Base-by-base conservation (phyloP, 116 monocot genomes). In the Trichopus zeylanicus region DNA sequence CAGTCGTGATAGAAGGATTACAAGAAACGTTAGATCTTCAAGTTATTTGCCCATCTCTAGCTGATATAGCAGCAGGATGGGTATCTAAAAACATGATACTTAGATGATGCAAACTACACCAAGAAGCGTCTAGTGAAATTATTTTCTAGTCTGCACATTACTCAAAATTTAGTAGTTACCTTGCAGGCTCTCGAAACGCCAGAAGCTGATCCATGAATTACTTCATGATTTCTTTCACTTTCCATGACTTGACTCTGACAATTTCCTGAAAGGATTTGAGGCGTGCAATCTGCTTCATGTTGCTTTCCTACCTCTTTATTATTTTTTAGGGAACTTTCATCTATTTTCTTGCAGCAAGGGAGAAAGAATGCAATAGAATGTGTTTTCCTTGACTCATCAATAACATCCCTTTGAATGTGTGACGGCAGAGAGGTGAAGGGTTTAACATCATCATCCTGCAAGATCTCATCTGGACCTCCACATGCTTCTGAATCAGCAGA, bases 231-330 rank as follows among this genome's bases (percentile, higher is more conserved):
- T 67, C 52, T 22, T 26, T 74, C 52, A 61, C 7, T 60, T 12
- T 25, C 47, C 5, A 22, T 22, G 18, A 25, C 53, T 24, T 73
- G 74, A 31, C 51, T 61, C 26, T 74, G 65, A 56, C 48, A 74
- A 51, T 26, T 46, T 12, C n/a, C 33, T 26, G 75, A 61, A 4
- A 72, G 67, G 25, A 78, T 32, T 35, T 80, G 63, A 30, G 71
- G 60, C 7, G 61, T 70, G 32, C 68, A 67, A 27, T 75, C 83
- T 23, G 35, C 53, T 62, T 59, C 59, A 67, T 60, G 48, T 70
- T 70, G 68, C 24, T 72, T 62, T 4, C 29, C 49, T 53, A 46
- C 12, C 19, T 73, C 59, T 68, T 53, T 47, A 46, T 9, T 29
- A 47, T 59, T 31, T 16, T 63, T 54, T 21, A 31, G 21, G 55